Evolutionary conservation across 441 rosid species (phyloP), one percentile per base, ranked within the genome.

Genomic region (Corymbia citriodora): DNA sequence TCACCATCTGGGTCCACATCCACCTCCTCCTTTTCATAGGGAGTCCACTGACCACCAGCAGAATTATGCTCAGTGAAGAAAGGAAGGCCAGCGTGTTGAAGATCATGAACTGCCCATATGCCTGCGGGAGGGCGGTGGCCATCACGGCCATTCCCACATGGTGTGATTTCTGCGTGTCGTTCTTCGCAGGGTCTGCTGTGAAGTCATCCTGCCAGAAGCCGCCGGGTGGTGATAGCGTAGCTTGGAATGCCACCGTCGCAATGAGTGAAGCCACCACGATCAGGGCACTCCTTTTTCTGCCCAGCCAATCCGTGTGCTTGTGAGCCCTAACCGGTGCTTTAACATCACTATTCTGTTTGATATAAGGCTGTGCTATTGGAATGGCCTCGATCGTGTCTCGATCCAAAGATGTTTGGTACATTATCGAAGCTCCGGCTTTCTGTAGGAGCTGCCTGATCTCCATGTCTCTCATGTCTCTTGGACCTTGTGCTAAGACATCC

Each of bases 1-100:
- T 90, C 72, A 88, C 90, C 92, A 90, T 90, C 86, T 88, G 89
- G 61, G 90, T 90, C 92, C 92, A 90, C 92, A 88, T 88, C 90
- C 90, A 90, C 48, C 88, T 59, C 55, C 92, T 61, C 9, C 72
- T 83, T 36, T 88, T 90, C 88, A 90, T 88, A 2, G 92, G 90
- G 65, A 90, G 79, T 50, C 92, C 90, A 48, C 92, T 90, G 54
- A 90, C 70, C 55, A 90, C 88, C 0, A 90, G 88, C 63, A 90
- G 89, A 55, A 90, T 90, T 89, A 90, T 88, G 83, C 92, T 83
- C 61, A 90, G 90, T 8, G 90, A 85, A 1, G 92, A 88, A 33
- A 90, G 55, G 48, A 88, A 90, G 11, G 92, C 92, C 2, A 90
- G 88, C 5, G 92, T 90, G 87, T 82, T 90, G 90, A 90, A 88